Conservation (phyloP, 108 stramenopile species). For the Cyclostephanos invisitatus region DNA sequence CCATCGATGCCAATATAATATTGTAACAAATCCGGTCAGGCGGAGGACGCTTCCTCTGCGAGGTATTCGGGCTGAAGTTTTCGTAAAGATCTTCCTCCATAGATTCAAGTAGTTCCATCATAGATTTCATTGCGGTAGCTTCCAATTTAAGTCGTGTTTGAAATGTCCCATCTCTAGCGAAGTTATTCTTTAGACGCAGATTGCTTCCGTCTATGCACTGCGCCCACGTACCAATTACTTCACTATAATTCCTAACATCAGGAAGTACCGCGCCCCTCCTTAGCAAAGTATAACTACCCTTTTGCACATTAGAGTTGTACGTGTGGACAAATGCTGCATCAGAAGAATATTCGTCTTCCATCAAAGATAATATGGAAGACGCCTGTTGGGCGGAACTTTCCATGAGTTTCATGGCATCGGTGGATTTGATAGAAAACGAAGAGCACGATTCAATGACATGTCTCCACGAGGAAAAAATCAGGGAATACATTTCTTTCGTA, state of each 20-base stretch:
- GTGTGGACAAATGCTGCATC: conserved; percentile 24
- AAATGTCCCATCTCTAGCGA: conserved; percentile 13
- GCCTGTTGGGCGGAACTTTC: conserved; percentile 23
- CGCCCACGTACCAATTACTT: conserved; percentile 36
- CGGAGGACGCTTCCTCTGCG: conserved; percentile 27
- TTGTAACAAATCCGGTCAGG: conserved; percentile 44
- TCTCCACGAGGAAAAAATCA: conserved; percentile 35
- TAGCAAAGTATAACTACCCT: conserved; percentile 16
- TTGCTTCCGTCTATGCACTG: conserved; percentile 26
- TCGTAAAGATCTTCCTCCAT: conserved; percentile 45
- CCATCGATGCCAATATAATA: conserved; percentile 39
- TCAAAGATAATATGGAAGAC: conserved; percentile 18
- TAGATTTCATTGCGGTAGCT: conserved; percentile 34
- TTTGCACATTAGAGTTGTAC: conserved; percentile 29
- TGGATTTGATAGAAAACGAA: conserved; percentile 21
- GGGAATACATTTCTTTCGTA: conserved; percentile 40
- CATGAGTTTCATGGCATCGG: conserved; percentile 19
- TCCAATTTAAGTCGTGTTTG: conserved; percentile 30
- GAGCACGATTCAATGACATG: conserved; percentile 29
- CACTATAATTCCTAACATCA: conserved; percentile 41
- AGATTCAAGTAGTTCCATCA: conserved; percentile 46
- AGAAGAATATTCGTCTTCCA: conserved; percentile 30
- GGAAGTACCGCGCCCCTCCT: conserved; percentile 19
- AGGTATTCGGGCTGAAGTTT: conserved; percentile 4
- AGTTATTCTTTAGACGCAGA: background rate